These are phyloP conservation scores for Rhodotorula kratochvilovae DNA, from an alignment of 768 basidiomycete species.

Conservation along the genomic window DNA sequence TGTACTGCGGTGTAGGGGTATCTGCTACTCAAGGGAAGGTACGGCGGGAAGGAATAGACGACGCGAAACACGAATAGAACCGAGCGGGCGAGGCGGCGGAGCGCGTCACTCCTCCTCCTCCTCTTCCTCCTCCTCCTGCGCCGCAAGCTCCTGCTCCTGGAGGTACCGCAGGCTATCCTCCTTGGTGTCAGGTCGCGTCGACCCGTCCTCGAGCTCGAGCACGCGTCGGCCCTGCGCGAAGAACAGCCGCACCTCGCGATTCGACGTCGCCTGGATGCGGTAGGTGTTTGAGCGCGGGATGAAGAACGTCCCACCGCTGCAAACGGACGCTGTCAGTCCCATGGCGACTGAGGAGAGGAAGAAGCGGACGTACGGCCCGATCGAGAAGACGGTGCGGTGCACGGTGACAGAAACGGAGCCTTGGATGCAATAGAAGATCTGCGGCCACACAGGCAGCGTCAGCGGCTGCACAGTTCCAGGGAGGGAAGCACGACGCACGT, in stretches of 20 bases:
- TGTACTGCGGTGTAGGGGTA: background rate
- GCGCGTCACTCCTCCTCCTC: background rate
- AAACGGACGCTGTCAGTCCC: background rate
- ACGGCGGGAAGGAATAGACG: too few relatives aligned
- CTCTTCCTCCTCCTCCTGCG: constrained; percentile 10
- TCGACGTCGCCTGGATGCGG: constrained; percentile 46
- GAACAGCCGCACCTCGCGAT: constrained; percentile 75
- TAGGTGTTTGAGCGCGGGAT: constrained; percentile 38
- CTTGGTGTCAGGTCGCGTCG: constrained; percentile 13
- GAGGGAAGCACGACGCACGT: constrained; percentile 55
- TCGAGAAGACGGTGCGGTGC: constrained; percentile 69
- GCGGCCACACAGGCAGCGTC: background rate
- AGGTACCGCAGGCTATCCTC: constrained; percentile 33
- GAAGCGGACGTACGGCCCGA: constrained; percentile 48
- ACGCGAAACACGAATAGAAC: background rate
- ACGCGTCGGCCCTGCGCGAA: constrained; percentile 74
- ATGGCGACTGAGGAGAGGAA: background rate
- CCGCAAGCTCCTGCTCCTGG: constrained; percentile 40
- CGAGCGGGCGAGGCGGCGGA: background rate
- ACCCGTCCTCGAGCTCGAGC: constrained; percentile 24
- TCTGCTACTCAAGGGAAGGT: background rate
- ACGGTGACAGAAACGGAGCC: constrained; percentile 84
- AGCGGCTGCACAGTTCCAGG: constrained; percentile 1
- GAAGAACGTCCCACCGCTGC: constrained; percentile 39
- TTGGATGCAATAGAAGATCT: constrained; percentile 77